A percentile compares a stretch with the other conserved stretches of the same genome.
Conservation (phyloP, 225 moss, liverwort and hornwort species). For the Asterella californica region DNA sequence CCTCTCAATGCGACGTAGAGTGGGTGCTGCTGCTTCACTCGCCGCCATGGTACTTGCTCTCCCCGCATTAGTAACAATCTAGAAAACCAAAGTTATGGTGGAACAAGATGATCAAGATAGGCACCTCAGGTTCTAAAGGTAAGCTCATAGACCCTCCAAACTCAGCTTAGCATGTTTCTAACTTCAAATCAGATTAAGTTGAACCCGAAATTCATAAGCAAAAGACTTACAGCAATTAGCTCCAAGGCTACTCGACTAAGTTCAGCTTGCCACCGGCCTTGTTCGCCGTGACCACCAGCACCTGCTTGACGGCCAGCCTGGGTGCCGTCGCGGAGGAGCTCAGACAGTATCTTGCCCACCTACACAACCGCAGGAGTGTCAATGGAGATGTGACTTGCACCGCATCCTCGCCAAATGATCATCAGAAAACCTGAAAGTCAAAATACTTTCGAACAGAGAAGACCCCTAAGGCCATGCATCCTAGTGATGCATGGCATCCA, state of each 20-base stretch:
- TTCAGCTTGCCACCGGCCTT: slow-evolving; percentile 99
- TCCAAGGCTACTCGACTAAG: slow-evolving; percentile 93
- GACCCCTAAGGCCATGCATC: neutral
- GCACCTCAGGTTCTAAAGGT: neutral
- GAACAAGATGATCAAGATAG: slow-evolving; percentile 2
- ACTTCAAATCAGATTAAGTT: neutral
- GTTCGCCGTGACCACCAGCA: slow-evolving; percentile 81
- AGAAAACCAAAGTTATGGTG: slow-evolving; percentile 11
- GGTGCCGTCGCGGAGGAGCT: slow-evolving; percentile 79
- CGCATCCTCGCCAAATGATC: no score
- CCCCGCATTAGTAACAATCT: slow-evolving; percentile 98
- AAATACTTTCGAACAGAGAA: neutral
- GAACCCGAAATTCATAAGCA: neutral
- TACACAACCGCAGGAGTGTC: slow-evolving; percentile 15
- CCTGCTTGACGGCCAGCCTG: slow-evolving; percentile 87
- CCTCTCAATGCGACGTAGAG: slow-evolving; percentile 91
- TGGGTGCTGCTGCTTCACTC: slow-evolving; percentile 99
- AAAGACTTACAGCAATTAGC: slow-evolving; percentile 73
- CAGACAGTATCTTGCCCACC: slow-evolving; percentile 96
- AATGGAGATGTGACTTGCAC: neutral
- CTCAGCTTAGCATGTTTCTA: neutral
- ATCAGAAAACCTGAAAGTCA: neutral
- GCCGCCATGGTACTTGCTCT: slow-evolving; percentile 96
- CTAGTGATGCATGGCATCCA: neutral
- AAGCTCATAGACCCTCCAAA: neutral